A percentile compares a stretch with the other conserved stretches of the same genome.
Conservation (phyloP, 192 early-diverging fungal species). For the Gryganskiella cystojenkinii region DNA sequence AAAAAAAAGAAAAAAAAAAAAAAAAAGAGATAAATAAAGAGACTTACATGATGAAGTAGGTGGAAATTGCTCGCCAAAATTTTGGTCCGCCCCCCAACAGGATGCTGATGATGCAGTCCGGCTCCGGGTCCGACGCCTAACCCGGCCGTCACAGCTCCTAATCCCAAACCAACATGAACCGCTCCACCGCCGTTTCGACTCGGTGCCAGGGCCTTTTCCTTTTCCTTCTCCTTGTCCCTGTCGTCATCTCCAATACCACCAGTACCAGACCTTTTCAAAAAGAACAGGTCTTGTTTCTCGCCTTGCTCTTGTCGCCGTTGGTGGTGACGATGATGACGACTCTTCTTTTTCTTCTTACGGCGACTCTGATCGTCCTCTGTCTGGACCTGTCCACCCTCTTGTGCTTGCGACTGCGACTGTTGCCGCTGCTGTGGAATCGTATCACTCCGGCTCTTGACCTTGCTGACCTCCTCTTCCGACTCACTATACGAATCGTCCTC, state of each 20-base stretch:
- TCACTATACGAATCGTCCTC: slow-evolving; percentile 4
- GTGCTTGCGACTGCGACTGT: neutral
- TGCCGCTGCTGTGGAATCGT: neutral
- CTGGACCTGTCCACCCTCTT: neutral
- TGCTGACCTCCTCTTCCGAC: neutral
- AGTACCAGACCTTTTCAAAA: neutral
- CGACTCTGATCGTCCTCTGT: neutral
- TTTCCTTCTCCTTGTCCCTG: slow-evolving; percentile 8
- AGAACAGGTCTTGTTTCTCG: neutral
- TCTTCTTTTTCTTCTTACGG: neutral
- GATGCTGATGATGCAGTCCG: neutral
- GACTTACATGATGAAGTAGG: slow-evolving; percentile 47
- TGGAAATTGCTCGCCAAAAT: slow-evolving; percentile 41
- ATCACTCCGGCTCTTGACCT: neutral
- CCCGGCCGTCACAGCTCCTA: neutral
- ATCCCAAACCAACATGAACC: slow-evolving; percentile 1
- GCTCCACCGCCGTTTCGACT: slow-evolving; percentile 7
- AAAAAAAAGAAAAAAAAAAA: slow-evolving; percentile 1
- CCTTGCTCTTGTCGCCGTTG: neutral
- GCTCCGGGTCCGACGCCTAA: slow-evolving; percentile 1
- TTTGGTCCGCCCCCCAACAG: slow-evolving; percentile 20
- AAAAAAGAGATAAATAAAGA: neutral
- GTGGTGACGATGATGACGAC: no score
- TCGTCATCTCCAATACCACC: neutral
- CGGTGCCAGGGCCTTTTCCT: neutral